Percentiles rank a stretch among this genome's conserved stretches.
These are phyloP conservation scores for Poa annua DNA, from an alignment of 176 grass and related monocot genomes.

Conservation along the genomic window DNA sequence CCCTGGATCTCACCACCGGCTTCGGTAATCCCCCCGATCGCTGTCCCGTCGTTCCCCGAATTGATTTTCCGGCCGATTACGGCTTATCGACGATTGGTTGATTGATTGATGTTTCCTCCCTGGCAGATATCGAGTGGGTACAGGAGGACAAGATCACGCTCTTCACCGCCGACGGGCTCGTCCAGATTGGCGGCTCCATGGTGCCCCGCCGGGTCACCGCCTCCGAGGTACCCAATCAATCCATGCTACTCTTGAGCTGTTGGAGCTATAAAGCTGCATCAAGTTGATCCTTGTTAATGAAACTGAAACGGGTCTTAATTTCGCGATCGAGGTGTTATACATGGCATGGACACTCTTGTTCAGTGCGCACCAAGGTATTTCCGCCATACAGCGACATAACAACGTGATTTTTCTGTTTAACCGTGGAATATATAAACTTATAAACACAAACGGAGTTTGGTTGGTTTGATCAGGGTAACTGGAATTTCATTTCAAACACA, in stretches of 20 bases:
- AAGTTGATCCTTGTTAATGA: not conserved
- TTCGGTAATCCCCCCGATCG: slow-evolving; percentile 27
- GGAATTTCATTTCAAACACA: not conserved
- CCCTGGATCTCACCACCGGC: slow-evolving; percentile 47
- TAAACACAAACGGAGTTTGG: not conserved
- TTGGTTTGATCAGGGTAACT: not conserved
- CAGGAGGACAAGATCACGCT: slow-evolving; percentile 79
- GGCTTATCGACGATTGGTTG: not conserved
- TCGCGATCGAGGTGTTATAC: not conserved
- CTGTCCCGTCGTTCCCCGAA: not conserved
- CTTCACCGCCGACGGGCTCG: slow-evolving; percentile 87
- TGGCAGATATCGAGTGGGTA: slow-evolving; percentile 80
- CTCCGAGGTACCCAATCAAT: slow-evolving; percentile 47
- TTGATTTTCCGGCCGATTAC: no score
- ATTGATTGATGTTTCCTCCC: not conserved
- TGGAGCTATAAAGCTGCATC: not conserved
- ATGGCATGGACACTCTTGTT: not conserved
- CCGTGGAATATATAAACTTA: no score
- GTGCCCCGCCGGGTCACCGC: slow-evolving; percentile 62
- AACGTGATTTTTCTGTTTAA: not conserved
- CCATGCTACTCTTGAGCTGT: no score
- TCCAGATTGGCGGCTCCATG: slow-evolving; percentile 88
- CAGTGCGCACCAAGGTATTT: not conserved
- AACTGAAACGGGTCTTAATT: not conserved
- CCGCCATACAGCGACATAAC: not conserved